Base-by-base conservation (phyloP, 1,139 yeast species). In the Taiozyma sp. region DNA sequence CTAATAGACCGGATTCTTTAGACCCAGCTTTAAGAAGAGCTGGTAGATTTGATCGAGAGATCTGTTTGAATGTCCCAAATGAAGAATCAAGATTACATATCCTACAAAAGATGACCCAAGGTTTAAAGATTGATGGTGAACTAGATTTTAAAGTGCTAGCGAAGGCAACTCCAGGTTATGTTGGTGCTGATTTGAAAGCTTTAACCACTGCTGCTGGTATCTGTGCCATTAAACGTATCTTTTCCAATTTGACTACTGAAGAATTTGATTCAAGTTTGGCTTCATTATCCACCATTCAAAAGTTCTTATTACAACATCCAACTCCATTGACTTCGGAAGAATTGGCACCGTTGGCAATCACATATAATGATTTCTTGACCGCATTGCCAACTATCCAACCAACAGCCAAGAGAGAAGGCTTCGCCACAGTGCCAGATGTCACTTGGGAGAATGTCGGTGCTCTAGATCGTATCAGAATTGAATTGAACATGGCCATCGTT, bases 401-500 rank as follows among this genome's bases (percentile, higher is more conserved):
- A 14, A 89, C 97, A 0, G 96, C 97, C 2, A 93, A 91, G 65
- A 83, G 99, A 67, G 99, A 93, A 73, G 99, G 99, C 1, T 95
- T 93, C 70, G 97, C 99, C 1, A 95, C 99, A 0, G 96, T 95
- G 11, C 99, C 99, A 0, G 98, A 93, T 67, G 97, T 93, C 3
- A 83, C 96, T 9, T 93, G 99, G 99, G 79, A 83, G 8, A 88
- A 85, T 64, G 96, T 93, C 39, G 99, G 99, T 53, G 99, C 99
- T 0, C 74, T 93, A 55, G 70, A 79, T 19, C 77, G 79, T 16
- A 84, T 90, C 37, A 77, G 99, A 58, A 85, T 88, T 67, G 99
- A 95, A 67, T 73, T 93, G 34, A 97, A 93, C 64, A 90, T 91
- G 93, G 96, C 98, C 21, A 90, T 93, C 56, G 99, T 95, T 1